Percentiles rank a stretch among this genome's conserved stretches.
These are phyloP conservation scores for Rhizopogon roseolus DNA, from an alignment of 768 basidiomycete genomes.

Conservation along the genomic window DNA sequence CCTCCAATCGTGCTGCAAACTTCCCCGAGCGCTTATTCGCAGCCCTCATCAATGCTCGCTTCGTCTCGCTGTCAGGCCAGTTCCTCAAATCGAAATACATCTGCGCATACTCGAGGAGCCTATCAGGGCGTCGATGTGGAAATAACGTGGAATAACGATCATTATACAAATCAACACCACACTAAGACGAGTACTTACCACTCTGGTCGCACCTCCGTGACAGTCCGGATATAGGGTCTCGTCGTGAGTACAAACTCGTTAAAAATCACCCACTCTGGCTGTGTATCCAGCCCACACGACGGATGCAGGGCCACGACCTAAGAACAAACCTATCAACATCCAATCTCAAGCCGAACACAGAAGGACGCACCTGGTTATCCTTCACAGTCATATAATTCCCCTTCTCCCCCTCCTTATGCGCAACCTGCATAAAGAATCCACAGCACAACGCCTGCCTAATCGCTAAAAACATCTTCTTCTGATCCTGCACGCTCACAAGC, in stretches of 20 bases:
- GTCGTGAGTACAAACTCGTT: slow-evolving; percentile 96
- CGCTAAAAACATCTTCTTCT: slow-evolving; percentile 64
- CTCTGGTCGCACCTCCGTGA: slow-evolving; percentile 80
- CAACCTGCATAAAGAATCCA: slow-evolving; percentile 98
- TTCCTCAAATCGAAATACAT: slow-evolving; percentile 64
- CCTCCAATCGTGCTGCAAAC: slow-evolving; percentile 9
- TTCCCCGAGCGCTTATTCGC: slow-evolving; percentile 51
- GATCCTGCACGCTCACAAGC: slow-evolving; percentile 61
- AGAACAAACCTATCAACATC: background rate
- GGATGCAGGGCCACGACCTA: slow-evolving; percentile 49
- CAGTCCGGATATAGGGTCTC: slow-evolving; percentile 83
- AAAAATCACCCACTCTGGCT: slow-evolving; percentile 90
- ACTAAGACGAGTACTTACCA: slow-evolving; percentile 51
- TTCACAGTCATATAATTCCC: slow-evolving; percentile 87
- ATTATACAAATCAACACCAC: slow-evolving; percentile 3
- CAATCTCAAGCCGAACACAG: background rate
- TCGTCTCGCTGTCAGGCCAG: slow-evolving; percentile 71
- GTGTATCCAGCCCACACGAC: slow-evolving; percentile 79
- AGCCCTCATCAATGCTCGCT: slow-evolving; percentile 54
- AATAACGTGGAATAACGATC: background rate
- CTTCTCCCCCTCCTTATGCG: slow-evolving; percentile 92
- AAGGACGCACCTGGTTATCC: slow-evolving; percentile 74
- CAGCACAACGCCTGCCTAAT: slow-evolving; percentile 82
- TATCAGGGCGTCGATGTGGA: slow-evolving; percentile 12
- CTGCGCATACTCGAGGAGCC: slow-evolving; percentile 60